Base-by-base conservation (phyloP, 805 yeast species). In the Hanseniaspora vineae region DNA sequence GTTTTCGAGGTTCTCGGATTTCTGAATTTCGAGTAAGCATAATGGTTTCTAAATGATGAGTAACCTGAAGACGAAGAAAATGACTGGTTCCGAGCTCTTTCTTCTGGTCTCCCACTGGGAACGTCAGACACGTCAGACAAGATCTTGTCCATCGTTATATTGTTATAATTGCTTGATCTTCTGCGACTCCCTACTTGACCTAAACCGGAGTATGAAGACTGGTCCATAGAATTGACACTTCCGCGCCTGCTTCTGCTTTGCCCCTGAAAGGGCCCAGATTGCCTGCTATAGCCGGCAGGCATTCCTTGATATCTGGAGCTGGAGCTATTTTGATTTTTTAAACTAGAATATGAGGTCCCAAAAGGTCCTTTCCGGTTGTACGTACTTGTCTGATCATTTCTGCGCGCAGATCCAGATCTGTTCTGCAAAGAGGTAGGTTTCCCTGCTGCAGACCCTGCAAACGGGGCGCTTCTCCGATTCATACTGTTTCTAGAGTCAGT, bases 41-140 rank as follows among this genome's bases (percentile, higher is more conserved):
- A 44, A n/a, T 33, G 44, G 20, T 31, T 46, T n/a, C 18, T 31
- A 18, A 42, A 19, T 18, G 19, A 18, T 6, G 20, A 40, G 31
- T 13, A 13, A 6, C 18, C 12, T 23, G 29, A 23, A 23, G 29
- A 23, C 29, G 29, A 23, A 23, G 29, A 23, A 23, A 23, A 23
- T 23, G 29, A 23, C 29, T 23, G 29, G 29, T 23, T 23, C 8
- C 29, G 29, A 23, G 62, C 65, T 56, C 70, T 68, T 60, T 63
- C 78, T 55, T 58, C 76, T 59, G 68, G 67, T 57, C 65, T 67
- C 23, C 60, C 95, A 2, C 94, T 83, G 0, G 97, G 97, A 13
- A 89, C 85, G 57, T 86, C 97, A 52, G 95, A 80, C 19, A 80
- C 76, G 54, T 82, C 82, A 18, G 86, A 78, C 5, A 89, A 68